Base-by-base conservation (phyloP, 2,329 filamentous ascomycete species). In the Aspergillus piperis region DNA sequence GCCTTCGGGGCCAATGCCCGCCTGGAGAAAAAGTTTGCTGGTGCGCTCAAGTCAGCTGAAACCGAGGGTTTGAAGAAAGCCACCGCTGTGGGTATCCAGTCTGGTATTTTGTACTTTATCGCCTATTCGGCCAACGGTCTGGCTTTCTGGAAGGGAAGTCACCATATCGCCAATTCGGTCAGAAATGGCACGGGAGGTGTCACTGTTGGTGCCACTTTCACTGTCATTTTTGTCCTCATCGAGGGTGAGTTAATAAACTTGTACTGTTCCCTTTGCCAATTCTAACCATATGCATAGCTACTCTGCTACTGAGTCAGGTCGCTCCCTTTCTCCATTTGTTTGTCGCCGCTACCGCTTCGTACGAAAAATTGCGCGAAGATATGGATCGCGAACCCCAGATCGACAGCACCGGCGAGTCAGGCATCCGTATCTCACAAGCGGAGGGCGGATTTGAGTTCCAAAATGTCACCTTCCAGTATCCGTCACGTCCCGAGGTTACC, bases 111-210 rank as follows among this genome's bases (percentile, higher is more conserved):
- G 6, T 90, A 88, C 70, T 90, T 90, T 63, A 84, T 90, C 64
- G 85, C 86, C 3, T 90, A 88, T 64, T 82, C 85, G 2, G 86
- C 86, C 6, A 90, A 89, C 69, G 86, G 85, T 1, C 77, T 90
- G 13, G 86, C 87, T 0, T 90, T 88, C 68, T 90, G 86, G 86
- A 83, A 89, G 70, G 88, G 87, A 51, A 87, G 84, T 63, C 80
- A 77, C 38, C 81, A 81, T 54, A 81, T 87, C 44, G 81, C 80
- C 10, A 75, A 69, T n/a, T 54, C 69, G 4, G 68, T 74, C 21
- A 54, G 54, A 2, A 32, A 54, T 1, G 59, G 61, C 11, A 51
- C 65, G 2, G 27, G 55, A 0, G 71, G 69, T 8, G 59, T 62
- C 19, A 73, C 73, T 8, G 75, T 77, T 4, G 75, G 75, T 36